Evolutionary conservation across 2,329 filamentous ascomycete genomes (phyloP), one percentile per base, ranked within the genome.

Genomic region (Ceratocystis cubensis): DNA sequence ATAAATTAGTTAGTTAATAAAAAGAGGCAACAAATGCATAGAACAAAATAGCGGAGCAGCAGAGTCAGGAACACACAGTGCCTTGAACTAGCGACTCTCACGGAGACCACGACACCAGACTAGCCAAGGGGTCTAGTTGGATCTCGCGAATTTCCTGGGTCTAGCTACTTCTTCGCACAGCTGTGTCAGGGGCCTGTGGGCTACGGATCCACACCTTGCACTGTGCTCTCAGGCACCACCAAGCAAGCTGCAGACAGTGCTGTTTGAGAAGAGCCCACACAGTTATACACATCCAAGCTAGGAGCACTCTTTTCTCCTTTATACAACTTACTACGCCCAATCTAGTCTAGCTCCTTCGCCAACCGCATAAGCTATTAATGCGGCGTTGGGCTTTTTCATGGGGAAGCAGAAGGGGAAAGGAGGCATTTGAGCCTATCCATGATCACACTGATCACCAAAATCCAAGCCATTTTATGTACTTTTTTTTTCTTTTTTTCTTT

Each of bases 61-160:
- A 28, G 53, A 33, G 22, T 33, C 53, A 57, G 53, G 53, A n/a
- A 57, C 53, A 57, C 53, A 57, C 53, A 57, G 53, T 57, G 53
- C 53, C 25, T 13, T 53, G 53, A 1, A 15, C 53, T 57, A 57
- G 15, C 17, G 7, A 57, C 2, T 57, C 25, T 17, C 15, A 30
- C 53, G 53, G 53, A 57, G 53, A 57, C 28, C 53, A 57, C 53
- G 53, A 57, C 53, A 33, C 22, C 53, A 57, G 53, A 41, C 37
- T 33, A 28, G 22, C 53, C 22, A 57, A 50, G 48, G 48, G 53
- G 53, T 57, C 53, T 17, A 17, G 30, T 57, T 28, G 53, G 30
- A 15, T 57, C 53, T 33, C 53, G 37, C 37, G 3, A 41, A 10
- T 41, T 41, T 41, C 37, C 37, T 13, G 17, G 25, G 28, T 57